A percentile compares a stretch with the other conserved stretches of the same genome.
These are phyloP conservation scores for Chaetomium cochliodes DNA, from an alignment of 495 filamentous ascomycete species.

Conservation along the genomic window DNA sequence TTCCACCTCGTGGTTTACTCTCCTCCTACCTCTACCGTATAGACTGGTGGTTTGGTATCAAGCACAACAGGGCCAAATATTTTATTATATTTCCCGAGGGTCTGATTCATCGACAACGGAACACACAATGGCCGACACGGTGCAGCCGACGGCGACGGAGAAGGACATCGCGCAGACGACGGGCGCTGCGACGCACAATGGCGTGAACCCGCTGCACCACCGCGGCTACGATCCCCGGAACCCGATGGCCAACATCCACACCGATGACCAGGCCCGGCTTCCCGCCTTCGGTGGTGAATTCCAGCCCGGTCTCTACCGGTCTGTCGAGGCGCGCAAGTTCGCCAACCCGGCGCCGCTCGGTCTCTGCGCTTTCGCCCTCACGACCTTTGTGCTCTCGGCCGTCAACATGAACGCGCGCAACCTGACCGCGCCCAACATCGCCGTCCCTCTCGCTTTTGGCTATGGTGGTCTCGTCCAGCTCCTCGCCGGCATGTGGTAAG, in stretches of 20 bases:
- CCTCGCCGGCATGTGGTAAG: slow-evolving; percentile 96
- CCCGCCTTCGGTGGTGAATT: slow-evolving; percentile 94
- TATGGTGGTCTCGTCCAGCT: slow-evolving; percentile 92
- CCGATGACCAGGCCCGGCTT: slow-evolving; percentile 56
- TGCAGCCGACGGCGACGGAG: slow-evolving; percentile 22
- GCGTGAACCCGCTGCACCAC: slow-evolving; percentile 23
- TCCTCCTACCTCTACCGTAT: background rate
- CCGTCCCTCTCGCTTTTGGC: slow-evolving; percentile 67
- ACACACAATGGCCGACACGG: slow-evolving; percentile 25
- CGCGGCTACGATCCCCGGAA: slow-evolving; percentile 58
- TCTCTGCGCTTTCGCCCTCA: slow-evolving; percentile 87
- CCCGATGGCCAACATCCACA: slow-evolving; percentile 70
- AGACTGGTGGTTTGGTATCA: background rate
- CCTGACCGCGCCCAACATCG: slow-evolving; percentile 63
- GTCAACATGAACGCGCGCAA: slow-evolving; percentile 73
- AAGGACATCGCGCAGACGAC: slow-evolving; percentile 37
- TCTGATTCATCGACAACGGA: background rate
- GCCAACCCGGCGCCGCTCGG: slow-evolving; percentile 86
- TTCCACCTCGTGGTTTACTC: background rate
- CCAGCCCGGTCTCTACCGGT: slow-evolving; percentile 87
- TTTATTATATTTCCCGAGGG: background rate
- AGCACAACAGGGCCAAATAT: background rate
- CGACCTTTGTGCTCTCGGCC: slow-evolving; percentile 86
- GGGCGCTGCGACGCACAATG: slow-evolving; percentile 33
- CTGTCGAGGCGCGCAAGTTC: slow-evolving; percentile 74